Conservation (phyloP, 306 rosid genomes). For the Vigna hirtella region DNA sequence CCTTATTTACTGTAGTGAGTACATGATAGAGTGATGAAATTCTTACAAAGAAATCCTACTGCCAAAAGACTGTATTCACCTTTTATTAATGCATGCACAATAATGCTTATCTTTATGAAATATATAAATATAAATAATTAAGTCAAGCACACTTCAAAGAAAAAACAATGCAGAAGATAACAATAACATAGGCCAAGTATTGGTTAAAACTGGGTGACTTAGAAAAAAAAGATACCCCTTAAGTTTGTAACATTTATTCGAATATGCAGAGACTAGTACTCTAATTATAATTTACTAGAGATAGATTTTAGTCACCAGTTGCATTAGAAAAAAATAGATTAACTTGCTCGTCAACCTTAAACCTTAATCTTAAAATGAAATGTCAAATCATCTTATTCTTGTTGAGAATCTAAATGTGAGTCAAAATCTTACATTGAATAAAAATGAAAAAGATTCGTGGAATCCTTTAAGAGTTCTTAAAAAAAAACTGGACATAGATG, state of each 20-base stretch:
- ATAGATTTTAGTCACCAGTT: not conserved
- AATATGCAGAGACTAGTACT: not conserved
- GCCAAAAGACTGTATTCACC: not conserved
- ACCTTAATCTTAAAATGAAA: not conserved
- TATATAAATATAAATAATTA: not conserved
- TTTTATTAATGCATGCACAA: not conserved
- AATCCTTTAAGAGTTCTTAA: too few species aligned
- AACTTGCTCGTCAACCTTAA: constrained; percentile 17
- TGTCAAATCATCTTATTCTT: not conserved
- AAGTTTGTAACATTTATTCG: not conserved
- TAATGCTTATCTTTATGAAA: not conserved
- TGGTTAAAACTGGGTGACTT: not conserved
- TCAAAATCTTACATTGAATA: too few species aligned
- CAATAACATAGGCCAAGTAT: not conserved
- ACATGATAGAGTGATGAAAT: not conserved
- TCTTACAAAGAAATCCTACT: not conserved
- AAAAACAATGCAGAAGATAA: not conserved
- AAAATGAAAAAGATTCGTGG: too few species aligned
- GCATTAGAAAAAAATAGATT: not conserved
- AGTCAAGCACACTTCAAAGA: constrained; percentile 4
- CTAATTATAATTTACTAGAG: not conserved
- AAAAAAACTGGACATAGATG: too few species aligned
- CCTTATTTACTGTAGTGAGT: too few species aligned
- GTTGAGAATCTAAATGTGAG: too few species aligned
- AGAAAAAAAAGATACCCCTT: not conserved